phyloP scores from a whole-genome alignment of 345 rosid species.

The Syzygium aromaticum region DNA sequence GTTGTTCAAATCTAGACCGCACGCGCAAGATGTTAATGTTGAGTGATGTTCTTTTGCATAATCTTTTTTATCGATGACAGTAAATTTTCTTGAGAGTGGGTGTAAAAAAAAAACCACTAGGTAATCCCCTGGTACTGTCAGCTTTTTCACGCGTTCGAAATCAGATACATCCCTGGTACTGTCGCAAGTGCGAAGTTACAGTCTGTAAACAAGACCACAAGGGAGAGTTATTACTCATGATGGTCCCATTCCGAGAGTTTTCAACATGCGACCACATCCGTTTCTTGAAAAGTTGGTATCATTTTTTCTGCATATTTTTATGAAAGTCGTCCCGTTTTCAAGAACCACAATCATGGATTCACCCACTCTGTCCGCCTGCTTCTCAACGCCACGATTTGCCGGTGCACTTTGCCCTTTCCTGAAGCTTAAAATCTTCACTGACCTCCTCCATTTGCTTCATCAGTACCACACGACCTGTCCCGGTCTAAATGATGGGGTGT shows the following conservation, averaged over 20 bases:
- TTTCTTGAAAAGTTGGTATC: background rate
- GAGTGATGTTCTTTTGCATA: fast-evolving
- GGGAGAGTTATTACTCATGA: background rate
- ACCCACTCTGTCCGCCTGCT: background rate
- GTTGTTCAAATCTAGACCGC: background rate
- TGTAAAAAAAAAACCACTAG: background rate
- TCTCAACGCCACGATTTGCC: background rate
- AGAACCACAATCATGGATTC: background rate
- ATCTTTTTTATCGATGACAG: background rate
- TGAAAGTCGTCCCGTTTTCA: background rate
- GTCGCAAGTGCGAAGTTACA: background rate
- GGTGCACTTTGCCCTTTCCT: background rate
- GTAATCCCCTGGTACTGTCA: background rate
- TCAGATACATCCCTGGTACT: background rate
- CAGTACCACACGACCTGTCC: background rate
- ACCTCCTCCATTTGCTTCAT: background rate
- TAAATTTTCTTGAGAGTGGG: background rate
- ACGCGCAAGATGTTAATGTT: background rate
- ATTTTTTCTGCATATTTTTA: background rate
- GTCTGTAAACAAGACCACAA: background rate
- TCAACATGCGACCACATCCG: background rate
- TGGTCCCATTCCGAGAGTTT: background rate
- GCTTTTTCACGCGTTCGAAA: background rate
- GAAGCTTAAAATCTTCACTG: background rate
- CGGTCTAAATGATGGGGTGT: background rate